These are phyloP conservation scores for Hymenoscyphus infarciens DNA, from an alignment of 2,329 filamentous ascomycete genomes.

Conservation along the genomic window DNA sequence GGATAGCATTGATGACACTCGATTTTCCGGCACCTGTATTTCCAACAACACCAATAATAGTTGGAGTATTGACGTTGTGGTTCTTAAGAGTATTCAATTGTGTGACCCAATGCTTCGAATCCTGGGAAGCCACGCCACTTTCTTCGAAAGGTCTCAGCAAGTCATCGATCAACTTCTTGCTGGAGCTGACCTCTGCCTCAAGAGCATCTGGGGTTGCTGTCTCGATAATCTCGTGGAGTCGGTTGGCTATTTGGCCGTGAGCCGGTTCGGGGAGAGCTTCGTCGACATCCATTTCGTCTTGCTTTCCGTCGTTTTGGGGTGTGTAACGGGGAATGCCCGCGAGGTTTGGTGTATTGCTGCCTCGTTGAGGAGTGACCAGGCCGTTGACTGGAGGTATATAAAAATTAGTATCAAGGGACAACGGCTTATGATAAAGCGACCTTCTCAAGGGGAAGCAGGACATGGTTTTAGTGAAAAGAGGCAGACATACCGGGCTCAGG, in stretches of 20 bases:
- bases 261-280: slow-evolving; percentile 2
- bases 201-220: slow-evolving; percentile 24
- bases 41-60: slow-evolving; percentile 29
- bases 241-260: slow-evolving; percentile 18
- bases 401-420: background rate
- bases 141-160: slow-evolving; percentile 26
- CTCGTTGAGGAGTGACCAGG: background rate
- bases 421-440: too few species aligned
- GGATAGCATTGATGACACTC: slow-evolving; percentile 35
- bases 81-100: slow-evolving; percentile 26
- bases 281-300: background rate
- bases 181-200: slow-evolving; percentile 27
- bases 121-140: slow-evolving; percentile 13
- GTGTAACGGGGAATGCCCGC: background rate
- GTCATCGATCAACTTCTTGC: slow-evolving; percentile 23
- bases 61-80: slow-evolving; percentile 26
- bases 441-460: background rate
- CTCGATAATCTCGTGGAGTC: slow-evolving; percentile 26
- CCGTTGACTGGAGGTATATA: background rate
- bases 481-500: background rate
- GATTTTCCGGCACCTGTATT: slow-evolving; percentile 31
- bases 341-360: background rate
- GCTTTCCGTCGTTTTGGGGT: background rate
- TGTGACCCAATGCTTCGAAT: slow-evolving; percentile 29
- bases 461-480: background rate